Evolutionary conservation across 495 filamentous ascomycete species (phyloP).

Genomic region (Daldinia decipiens): DNA sequence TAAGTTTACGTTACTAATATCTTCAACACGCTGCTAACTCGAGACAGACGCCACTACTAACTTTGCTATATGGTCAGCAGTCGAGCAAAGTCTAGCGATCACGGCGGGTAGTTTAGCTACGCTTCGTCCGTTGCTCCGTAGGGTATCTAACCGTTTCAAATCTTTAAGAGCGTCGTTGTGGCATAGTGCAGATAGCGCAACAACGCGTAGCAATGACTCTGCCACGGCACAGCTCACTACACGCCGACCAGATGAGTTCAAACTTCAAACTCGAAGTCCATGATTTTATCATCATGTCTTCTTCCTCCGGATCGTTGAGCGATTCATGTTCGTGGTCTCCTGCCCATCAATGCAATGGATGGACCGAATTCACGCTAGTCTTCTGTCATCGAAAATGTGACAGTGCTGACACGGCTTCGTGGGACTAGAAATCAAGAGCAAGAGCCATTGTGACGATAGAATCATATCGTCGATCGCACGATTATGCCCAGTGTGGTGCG

Average conservation of each 20-base stretch:
- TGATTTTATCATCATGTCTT: background rate
- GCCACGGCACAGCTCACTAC: background rate
- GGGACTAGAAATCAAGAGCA: background rate
- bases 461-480: background rate
- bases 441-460: background rate
- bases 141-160: background rate
- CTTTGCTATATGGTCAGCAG: background rate
- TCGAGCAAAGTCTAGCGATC: background rate
- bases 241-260: background rate
- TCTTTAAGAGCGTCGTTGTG: background rate
- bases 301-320: background rate
- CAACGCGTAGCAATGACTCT: background rate
- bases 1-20: background rate
- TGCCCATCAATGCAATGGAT: background rate
- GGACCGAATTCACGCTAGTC: background rate
- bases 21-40: background rate
- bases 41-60: background rate
- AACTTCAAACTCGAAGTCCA: background rate
- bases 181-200: background rate
- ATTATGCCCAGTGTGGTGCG: background rate
- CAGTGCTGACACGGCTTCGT: background rate
- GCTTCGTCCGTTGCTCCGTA: background rate
- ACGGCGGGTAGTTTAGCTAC: slow-evolving; percentile 4
- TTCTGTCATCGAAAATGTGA: background rate
- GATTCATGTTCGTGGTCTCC: background rate